phyloP scores from a whole-genome alignment of 371 early-diverging fungal species.

The Saksenaea vasiformis region DNA sequence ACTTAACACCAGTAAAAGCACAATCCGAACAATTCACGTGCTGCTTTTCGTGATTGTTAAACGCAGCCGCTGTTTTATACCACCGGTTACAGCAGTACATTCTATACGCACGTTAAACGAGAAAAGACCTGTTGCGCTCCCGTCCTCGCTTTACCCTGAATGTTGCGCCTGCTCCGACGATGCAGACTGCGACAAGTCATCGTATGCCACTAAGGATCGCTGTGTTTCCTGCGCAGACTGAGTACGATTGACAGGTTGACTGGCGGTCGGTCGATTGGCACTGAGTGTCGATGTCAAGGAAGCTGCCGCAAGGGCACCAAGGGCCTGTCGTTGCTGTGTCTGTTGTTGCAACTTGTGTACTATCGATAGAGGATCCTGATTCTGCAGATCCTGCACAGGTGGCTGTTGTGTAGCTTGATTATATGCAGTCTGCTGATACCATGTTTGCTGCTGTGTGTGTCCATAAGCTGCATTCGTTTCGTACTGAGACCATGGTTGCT shows the following conservation, averaged over 20 bases:
- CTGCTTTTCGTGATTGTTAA: constrained; percentile 32
- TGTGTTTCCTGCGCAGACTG: constrained; percentile 2
- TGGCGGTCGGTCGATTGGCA: constrained; percentile 1
- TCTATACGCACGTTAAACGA: not conserved
- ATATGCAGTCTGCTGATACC: not conserved
- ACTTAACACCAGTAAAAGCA: constrained; percentile 24
- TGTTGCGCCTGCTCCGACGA: constrained; percentile 5
- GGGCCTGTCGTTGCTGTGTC: constrained; percentile 28
- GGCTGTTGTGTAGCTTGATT: not conserved
- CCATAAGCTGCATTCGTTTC: not conserved
- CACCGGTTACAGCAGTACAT: constrained; percentile 30
- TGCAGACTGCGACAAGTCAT: constrained; percentile 5
- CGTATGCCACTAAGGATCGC: constrained; percentile 10
- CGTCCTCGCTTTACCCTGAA: not conserved
- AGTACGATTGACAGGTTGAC: constrained; percentile 5
- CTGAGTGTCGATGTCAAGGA: constrained; percentile 23
- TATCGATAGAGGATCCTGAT: constrained; percentile 14
- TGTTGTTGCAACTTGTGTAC: constrained; percentile 32
- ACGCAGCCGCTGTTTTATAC: constrained; percentile 26
- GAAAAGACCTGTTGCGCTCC: not conserved
- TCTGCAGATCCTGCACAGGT: not conserved
- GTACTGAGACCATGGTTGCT: not conserved
- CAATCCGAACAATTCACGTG: constrained; percentile 42
- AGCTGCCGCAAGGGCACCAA: constrained; percentile 34
- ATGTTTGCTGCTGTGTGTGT: not conserved